These are phyloP conservation scores for Diaporthe aspalathi DNA, from an alignment of 2,329 filamentous ascomycete genomes.

Conservation along the genomic window DNA sequence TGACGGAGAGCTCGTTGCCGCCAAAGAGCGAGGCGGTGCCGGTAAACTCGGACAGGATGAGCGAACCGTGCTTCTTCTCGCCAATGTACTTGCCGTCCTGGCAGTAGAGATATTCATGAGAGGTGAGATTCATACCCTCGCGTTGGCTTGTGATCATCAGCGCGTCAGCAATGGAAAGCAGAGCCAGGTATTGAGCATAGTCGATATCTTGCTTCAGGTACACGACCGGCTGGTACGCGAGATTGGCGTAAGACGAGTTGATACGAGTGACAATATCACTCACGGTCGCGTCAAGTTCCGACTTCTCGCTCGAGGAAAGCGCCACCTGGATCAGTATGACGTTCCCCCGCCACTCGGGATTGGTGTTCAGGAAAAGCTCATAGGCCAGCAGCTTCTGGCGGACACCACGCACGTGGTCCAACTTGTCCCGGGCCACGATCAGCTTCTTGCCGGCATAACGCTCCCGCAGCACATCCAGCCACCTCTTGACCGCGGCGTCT, in stretches of 20 bases:
- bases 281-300: conserved; percentile 86
- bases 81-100: conserved; percentile 81
- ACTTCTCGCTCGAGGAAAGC: conserved; percentile 88
- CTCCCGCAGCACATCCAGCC: conserved; percentile 83
- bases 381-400: conserved; percentile 93
- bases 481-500: conserved; percentile 78
- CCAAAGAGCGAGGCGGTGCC: conserved; percentile 89
- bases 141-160: conserved; percentile 95
- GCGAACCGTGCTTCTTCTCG: conserved; percentile 83
- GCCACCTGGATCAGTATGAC: conserved; percentile 95
- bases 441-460: conserved; percentile 89
- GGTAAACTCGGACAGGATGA: conserved; percentile 95
- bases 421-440: conserved; percentile 93
- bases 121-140: conserved; percentile 97
- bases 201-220: conserved; percentile 96
- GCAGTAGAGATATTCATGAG: conserved; percentile 92
- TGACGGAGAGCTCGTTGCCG: conserved; percentile 84
- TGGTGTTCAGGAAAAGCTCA: conserved; percentile 93
- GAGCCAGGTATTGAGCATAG: conserved; percentile 91
- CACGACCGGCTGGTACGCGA: conserved; percentile 91
- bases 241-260: conserved; percentile 89
- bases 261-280: conserved; percentile 95
- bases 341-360: conserved; percentile 88
- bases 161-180: conserved; percentile 89
- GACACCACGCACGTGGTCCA: conserved; percentile 91